Evolutionary conservation across 129 eudicot species (phyloP), one percentile per base, ranked within the genome.

Genomic region (Flaveria robusta): DNA sequence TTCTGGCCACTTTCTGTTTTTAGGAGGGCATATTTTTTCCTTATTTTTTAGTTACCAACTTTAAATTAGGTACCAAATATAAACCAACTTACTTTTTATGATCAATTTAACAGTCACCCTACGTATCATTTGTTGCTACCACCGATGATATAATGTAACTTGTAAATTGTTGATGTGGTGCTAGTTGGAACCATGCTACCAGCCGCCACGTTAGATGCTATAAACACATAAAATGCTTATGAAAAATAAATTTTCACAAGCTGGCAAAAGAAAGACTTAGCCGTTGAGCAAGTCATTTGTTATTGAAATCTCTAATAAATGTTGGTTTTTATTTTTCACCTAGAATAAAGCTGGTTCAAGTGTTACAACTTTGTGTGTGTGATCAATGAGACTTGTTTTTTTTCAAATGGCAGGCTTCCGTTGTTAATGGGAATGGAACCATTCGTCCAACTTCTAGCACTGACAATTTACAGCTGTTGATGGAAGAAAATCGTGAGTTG

Each of bases 401-500:
- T 0, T 27, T 14, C 19, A 64, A 74, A 73, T 75, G 76, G 14
- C 88, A 87, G 92, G 81, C 77, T 31, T 24, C 65, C 47, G 76
- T 26, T 52, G 68, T 52, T 27, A 27, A 81, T 67, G 74, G 68
- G 60, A 80, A 68, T 73, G 81, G 29, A 68, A 23, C 62, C 1
- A 75, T 60, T 43, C 80, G 62, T 80, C 67, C 86, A 71, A 79
- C 26, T 68, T 13, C 41, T 24, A 52, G 50, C 68, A 39, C 74
- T 2, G 46, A 18, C 13, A 46, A 62, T 16, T 31, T 86, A 3
- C 78, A 81, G 0, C 76, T 66, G 80, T 76, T 90, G 80, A 74
- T 78, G 78, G 88, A 85, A 81, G 96, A 88, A 79, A 90, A 93
- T 68, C 86, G 76, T 3, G 75, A 76, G 65, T 74, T 93, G 77